Conservation (phyloP, 306 rosid genomes). For the Lagenaria siceraria region DNA sequence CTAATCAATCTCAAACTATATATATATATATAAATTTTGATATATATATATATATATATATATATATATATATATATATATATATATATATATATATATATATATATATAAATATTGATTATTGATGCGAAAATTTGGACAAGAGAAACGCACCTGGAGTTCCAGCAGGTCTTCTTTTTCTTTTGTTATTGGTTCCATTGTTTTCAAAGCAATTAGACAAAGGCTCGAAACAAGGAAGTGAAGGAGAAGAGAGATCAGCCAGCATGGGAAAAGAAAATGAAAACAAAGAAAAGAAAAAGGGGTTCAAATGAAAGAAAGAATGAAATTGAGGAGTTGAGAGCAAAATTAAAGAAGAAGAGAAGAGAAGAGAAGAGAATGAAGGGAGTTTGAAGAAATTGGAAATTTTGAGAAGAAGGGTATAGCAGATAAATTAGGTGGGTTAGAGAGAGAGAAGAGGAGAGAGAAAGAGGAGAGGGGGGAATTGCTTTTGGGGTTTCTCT, state of each 20-base stretch:
- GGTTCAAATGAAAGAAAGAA: not conserved
- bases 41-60: no score
- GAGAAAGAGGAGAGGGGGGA: not conserved
- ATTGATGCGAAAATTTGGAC: no score
- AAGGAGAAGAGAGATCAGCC: conserved; percentile 46
- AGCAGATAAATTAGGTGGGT: not conserved
- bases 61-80: no score
- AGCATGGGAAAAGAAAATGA: conserved; percentile 32
- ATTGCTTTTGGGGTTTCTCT: not conserved
- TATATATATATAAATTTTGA: no score
- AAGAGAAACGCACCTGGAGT: conserved; percentile 39
- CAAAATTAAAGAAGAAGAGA: not conserved
- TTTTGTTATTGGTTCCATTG: conserved; percentile 40
- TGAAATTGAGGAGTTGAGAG: not conserved
- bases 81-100: no score
- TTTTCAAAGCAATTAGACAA: conserved; percentile 47
- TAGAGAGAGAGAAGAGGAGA: not conserved
- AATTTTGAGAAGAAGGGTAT: not conserved
- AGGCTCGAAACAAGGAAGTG: conserved; percentile 58
- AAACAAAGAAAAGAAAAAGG: not conserved
- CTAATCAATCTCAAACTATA: no score
- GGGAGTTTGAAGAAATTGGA: not conserved
- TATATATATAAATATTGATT: no score
- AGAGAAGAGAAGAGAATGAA: not conserved
- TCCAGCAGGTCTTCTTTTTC: conserved; percentile 91